phyloP scores from a whole-genome alignment of 1,139 yeast genomes.

The Pichia cactophila region DNA sequence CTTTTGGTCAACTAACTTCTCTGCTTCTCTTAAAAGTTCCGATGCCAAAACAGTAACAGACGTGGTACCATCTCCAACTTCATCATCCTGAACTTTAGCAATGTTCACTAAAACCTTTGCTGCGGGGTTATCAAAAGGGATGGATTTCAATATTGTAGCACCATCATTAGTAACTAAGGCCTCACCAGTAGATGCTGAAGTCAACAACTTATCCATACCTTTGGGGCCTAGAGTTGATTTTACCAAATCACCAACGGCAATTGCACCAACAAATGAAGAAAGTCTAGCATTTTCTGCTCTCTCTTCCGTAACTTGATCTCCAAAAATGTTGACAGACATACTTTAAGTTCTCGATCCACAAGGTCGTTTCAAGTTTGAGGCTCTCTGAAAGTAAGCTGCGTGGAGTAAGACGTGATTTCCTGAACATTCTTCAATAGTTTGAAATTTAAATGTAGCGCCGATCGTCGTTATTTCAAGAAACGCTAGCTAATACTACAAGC shows the following conservation, averaged over 20 bases:
- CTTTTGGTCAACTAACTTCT: conserved; percentile 81
- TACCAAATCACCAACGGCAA: conserved; percentile 96
- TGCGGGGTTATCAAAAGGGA: conserved; percentile 96
- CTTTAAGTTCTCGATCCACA: not conserved
- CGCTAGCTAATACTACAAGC: not conserved
- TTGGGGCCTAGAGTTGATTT: conserved; percentile 96
- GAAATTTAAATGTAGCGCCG: not conserved
- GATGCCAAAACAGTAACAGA: conserved; percentile 94
- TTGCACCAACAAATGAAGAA: conserved; percentile 96
- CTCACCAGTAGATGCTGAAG: conserved; percentile 72
- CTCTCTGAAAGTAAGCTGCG: not conserved
- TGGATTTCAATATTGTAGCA: conserved; percentile 89
- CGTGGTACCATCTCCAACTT: conserved; percentile 98
- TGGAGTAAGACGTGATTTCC: no score
- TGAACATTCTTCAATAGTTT: not conserved
- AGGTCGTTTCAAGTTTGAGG: not conserved
- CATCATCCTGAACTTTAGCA: conserved; percentile 96
- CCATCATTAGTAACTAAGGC: conserved; percentile 94
- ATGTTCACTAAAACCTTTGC: conserved; percentile 95
- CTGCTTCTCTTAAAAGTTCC: conserved; percentile 91
- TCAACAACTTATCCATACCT: conserved; percentile 95
- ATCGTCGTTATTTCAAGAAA: not conserved
- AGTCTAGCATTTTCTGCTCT: conserved; percentile 96
- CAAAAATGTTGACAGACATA: conserved; percentile 83
- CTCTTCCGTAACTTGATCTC: conserved; percentile 96